A percentile compares a stretch with the other conserved stretches of the same genome.
phyloP scores from a whole-genome alignment of 2,329 filamentous ascomycete species.

The Penicillium polonicum region DNA sequence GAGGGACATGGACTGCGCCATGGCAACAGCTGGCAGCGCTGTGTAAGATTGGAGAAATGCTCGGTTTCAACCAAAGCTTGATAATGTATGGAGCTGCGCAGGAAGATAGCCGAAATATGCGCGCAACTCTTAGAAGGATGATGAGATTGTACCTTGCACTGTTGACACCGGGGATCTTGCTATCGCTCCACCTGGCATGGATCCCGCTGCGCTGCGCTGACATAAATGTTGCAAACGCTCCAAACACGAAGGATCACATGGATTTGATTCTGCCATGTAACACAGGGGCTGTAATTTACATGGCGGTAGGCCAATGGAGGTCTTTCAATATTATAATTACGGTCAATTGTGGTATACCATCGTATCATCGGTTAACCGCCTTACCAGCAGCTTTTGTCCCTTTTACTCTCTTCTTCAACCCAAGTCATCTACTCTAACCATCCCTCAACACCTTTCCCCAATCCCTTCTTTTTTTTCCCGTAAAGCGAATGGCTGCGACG shows the following conservation, averaged over 20 bases:
- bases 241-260: slow-evolving; percentile 29
- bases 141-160: slow-evolving; percentile 5
- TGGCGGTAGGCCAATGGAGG: not conserved
- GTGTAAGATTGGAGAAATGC: slow-evolving; percentile 15
- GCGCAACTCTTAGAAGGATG: slow-evolving; percentile 2
- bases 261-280: not conserved
- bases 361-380: slow-evolving; percentile 18
- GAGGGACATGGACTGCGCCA: slow-evolving; percentile 60
- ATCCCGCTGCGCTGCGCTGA: slow-evolving; percentile 24
- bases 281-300: slow-evolving; percentile 14
- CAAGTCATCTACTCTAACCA: slow-evolving; percentile 12
- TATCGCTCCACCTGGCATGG: slow-evolving; percentile 34
- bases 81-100: slow-evolving; percentile 20
- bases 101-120: not conserved
- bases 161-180: slow-evolving; percentile 15
- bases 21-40: slow-evolving; percentile 36
- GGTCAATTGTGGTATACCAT: not conserved
- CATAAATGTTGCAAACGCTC: slow-evolving; percentile 21
- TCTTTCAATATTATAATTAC: not conserved
- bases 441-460: slow-evolving; percentile 20
- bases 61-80: slow-evolving; percentile 14
- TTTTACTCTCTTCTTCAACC: slow-evolving; percentile 27
- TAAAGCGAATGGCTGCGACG: slow-evolving; percentile 42
- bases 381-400: slow-evolving; percentile 22
- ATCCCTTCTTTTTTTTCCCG: slow-evolving; percentile 28